phyloP scores from a whole-genome alignment of 495 filamentous ascomycete species.

The Penicillium crystallinum region DNA sequence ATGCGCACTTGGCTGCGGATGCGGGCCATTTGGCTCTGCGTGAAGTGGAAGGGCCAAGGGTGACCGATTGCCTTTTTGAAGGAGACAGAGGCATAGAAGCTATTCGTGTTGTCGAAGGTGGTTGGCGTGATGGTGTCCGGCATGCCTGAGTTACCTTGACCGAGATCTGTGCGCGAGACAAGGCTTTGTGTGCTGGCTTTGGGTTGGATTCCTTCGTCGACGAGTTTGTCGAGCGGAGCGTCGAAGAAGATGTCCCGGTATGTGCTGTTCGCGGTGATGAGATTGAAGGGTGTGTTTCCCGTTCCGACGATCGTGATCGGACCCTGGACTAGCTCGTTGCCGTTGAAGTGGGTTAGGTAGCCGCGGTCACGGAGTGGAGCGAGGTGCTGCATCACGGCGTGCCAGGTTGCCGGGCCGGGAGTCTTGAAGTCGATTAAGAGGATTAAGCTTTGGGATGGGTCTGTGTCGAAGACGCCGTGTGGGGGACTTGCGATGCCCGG shows the following conservation, averaged over 20 bases:
- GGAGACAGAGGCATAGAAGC: slow-evolving; percentile 43
- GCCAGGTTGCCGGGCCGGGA: slow-evolving; percentile 42
- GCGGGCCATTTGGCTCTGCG: slow-evolving; percentile 49
- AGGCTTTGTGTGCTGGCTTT: background rate
- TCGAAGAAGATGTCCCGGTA: slow-evolving; percentile 62
- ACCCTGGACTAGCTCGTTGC: slow-evolving; percentile 42
- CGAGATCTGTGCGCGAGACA: slow-evolving; percentile 9
- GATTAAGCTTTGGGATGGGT: slow-evolving; percentile 54
- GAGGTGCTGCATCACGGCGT: slow-evolving; percentile 54
- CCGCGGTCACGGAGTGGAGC: slow-evolving; percentile 59
- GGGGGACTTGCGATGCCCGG: slow-evolving; percentile 13
- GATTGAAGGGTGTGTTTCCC: slow-evolving; percentile 70
- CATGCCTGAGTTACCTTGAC: slow-evolving; percentile 36
- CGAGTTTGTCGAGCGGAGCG: slow-evolving; percentile 45
- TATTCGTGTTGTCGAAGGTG: slow-evolving; percentile 44
- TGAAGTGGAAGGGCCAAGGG: slow-evolving; percentile 38
- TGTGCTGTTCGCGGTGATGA: slow-evolving; percentile 41
- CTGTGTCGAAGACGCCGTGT: slow-evolving; percentile 44
- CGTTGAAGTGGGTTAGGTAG: slow-evolving; percentile 55
- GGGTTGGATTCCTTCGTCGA: slow-evolving; percentile 13
- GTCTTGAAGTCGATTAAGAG: slow-evolving; percentile 73
- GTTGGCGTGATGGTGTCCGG: slow-evolving; percentile 32
- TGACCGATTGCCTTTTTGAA: slow-evolving; percentile 36
- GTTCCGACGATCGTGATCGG: slow-evolving; percentile 77
- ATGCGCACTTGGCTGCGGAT: slow-evolving; percentile 62